phyloP scores from a whole-genome alignment of 306 rosid genomes.

The Fragaria nilgerrensis region DNA sequence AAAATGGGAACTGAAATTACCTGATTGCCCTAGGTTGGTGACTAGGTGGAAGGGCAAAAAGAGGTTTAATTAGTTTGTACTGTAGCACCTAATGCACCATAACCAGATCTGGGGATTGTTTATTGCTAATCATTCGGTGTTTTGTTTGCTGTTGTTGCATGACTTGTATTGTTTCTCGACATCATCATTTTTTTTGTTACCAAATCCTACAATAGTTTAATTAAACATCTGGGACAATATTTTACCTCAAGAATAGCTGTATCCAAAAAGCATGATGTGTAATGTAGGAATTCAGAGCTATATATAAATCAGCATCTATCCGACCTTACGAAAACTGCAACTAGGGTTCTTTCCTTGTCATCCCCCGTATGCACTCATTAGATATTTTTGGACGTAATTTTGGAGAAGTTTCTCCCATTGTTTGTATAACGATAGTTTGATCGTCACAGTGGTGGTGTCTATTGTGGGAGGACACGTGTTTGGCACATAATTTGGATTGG shows the following conservation, averaged over 20 bases:
- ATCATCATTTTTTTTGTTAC: background rate
- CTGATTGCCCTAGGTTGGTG: constrained; percentile 46
- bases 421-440: background rate
- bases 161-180: constrained; percentile 27
- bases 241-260: background rate
- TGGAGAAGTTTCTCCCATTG: background rate
- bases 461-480: too few relatives aligned
- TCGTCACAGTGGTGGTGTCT: too few relatives aligned
- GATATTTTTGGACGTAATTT: background rate
- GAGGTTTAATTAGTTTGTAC: constrained; percentile 30
- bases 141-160: constrained; percentile 35
- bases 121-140: constrained; percentile 30
- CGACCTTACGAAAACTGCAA: background rate
- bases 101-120: background rate
- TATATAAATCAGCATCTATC: background rate
- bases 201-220: background rate
- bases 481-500: background rate
- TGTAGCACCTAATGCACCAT: background rate
- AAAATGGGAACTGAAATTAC: constrained; percentile 25
- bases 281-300: background rate
- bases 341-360: background rate
- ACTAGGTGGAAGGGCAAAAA: background rate
- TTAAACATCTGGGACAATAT: background rate
- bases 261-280: background rate
- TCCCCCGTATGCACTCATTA: background rate